phyloP scores from a whole-genome alignment of 257 asterid genomes.

The Prunella vulgaris region DNA sequence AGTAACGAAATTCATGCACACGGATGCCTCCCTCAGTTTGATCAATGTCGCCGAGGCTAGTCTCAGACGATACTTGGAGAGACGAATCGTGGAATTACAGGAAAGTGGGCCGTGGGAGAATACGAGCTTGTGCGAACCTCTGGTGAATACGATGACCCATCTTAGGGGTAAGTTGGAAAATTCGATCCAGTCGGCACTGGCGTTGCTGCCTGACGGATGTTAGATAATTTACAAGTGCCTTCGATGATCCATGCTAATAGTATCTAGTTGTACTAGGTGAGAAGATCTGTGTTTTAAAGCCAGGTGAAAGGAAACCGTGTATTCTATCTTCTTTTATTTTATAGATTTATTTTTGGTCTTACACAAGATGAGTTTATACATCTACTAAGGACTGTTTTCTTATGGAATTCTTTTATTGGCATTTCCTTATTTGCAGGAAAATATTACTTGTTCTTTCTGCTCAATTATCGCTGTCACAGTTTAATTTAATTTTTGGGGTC shows the following conservation, averaged over 20 bases:
- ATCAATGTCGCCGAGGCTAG: slow-evolving; percentile 64
- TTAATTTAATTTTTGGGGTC: background rate
- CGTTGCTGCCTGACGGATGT: slow-evolving; percentile 38
- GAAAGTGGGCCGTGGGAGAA: slow-evolving; percentile 30
- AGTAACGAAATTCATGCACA: slow-evolving; percentile 62
- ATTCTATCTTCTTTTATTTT: background rate
- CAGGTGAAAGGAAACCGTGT: background rate
- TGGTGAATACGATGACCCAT: slow-evolving; percentile 37
- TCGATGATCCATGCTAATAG: background rate
- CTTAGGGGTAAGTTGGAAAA: slow-evolving; percentile 42
- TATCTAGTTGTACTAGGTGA: slow-evolving; percentile 1
- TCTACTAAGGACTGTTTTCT: background rate
- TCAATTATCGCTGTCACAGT: background rate
- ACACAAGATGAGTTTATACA: background rate
- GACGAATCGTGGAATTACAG: slow-evolving; percentile 31
- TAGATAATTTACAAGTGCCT: slow-evolving; percentile 26
- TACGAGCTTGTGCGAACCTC: slow-evolving; percentile 25
- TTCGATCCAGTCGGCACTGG: slow-evolving; percentile 52
- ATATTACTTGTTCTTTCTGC: background rate
- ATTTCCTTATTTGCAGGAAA: background rate
- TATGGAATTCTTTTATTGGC: background rate
- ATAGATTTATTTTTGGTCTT: background rate
- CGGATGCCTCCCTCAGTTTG: slow-evolving; percentile 60
- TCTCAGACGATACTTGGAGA: slow-evolving; percentile 56
- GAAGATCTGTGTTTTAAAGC: background rate